A percentile compares a stretch with the other conserved stretches of the same genome.
Evolutionary conservation across 2,329 filamentous ascomycete species (phyloP).

Genomic region (Colletotrichum tofieldiae): DNA sequence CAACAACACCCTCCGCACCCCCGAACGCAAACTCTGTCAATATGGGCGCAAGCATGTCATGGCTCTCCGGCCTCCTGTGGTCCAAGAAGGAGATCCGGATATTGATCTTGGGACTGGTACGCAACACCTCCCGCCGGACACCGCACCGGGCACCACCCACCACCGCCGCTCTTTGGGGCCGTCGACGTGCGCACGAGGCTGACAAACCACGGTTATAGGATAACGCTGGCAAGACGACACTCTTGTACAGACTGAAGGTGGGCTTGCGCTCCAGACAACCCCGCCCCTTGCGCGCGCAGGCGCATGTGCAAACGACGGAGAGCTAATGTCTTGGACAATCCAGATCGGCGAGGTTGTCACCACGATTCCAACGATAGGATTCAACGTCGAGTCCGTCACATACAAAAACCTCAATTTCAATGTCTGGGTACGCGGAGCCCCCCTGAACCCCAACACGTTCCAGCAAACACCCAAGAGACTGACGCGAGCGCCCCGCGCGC

Average conservation of each 20-base stretch:
- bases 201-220: conserved; percentile 71
- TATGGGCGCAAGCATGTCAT: conserved; percentile 78
- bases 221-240: conserved; percentile 97
- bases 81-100: conserved; percentile 98
- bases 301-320: conserved; percentile 3
- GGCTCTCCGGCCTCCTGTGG: conserved; percentile 83
- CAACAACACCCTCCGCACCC: conserved; percentile 5
- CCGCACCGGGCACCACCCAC: not conserved
- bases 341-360: conserved; percentile 99
- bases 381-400: conserved; percentile 98
- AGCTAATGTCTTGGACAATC: conserved; percentile 40
- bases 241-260: conserved; percentile 96
- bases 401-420: conserved; percentile 99
- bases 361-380: conserved; percentile 98
- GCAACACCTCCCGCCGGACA: conserved; percentile 50
- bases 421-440: conserved; percentile 82
- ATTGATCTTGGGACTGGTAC: conserved; percentile 92
- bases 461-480: conserved; percentile 40
- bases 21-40: conserved; percentile 51
- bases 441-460: too few relatives aligned
- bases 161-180: conserved; percentile 1
- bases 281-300: conserved; percentile 2
- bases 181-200: conserved; percentile 28
- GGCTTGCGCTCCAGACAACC: not conserved
- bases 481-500: conserved; percentile 41